Percentiles rank a stretch among this genome's conserved stretches.
Evolutionary conservation across 306 rosid species (phyloP).

Genomic region (Quercus glauca): DNA sequence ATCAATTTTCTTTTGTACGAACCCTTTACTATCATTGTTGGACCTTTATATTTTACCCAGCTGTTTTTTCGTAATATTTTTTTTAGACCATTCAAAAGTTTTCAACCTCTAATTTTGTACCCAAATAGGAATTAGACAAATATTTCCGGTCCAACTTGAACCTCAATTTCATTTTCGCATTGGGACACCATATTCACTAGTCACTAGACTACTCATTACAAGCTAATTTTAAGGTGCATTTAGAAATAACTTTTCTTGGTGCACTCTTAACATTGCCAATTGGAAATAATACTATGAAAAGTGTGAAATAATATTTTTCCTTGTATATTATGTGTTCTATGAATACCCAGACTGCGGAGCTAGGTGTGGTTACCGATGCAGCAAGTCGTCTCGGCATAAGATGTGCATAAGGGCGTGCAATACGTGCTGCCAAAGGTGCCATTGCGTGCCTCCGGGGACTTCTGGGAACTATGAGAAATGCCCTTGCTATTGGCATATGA

Average conservation of each 20-base stretch:
- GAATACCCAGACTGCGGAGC: conserved; percentile 26
- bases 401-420: conserved; percentile 36
- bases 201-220: neutral
- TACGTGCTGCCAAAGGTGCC: conserved; percentile 34
- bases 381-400: conserved; percentile 24
- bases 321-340: neutral
- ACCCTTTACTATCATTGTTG: neutral
- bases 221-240: neutral
- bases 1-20: too few relatives aligned
- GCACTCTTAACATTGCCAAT: neutral
- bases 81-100: neutral
- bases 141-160: too few relatives aligned
- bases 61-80: neutral
- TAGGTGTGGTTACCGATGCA: conserved; percentile 33
- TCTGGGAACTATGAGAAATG: conserved; percentile 21
- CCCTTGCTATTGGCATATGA: conserved; percentile 39
- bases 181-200: too few relatives aligned
- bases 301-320: neutral
- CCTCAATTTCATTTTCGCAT: too few relatives aligned
- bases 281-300: neutral
- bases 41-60: neutral
- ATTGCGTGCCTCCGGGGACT: conserved; percentile 47
- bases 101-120: too few relatives aligned
- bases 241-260: neutral
- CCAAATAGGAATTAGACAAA: too few relatives aligned